phyloP scores from a whole-genome alignment of 192 early-diverging fungal species.

The Backusella tuberculispora region DNA sequence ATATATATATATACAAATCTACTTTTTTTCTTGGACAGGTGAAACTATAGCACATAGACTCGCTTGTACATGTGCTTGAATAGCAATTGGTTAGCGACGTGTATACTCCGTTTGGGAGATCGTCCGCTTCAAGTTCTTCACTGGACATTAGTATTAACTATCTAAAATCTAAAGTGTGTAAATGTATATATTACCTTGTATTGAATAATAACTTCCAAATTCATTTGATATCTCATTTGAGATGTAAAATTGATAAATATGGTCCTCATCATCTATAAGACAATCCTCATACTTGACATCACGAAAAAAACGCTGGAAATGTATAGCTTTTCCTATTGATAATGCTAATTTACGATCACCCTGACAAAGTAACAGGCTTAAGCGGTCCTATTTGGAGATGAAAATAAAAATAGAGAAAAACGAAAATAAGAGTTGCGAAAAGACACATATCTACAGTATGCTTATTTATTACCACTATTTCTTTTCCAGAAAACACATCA shows the following conservation, averaged over 20 bases:
- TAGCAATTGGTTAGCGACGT: conserved; percentile 91
- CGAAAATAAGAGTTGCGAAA: neutral
- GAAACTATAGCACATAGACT: conserved; percentile 86
- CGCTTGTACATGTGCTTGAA: conserved; percentile 86
- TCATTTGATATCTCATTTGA: neutral
- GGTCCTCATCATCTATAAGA: neutral
- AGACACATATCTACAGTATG: neutral
- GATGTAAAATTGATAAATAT: neutral
- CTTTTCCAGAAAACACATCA: conserved; percentile 83
- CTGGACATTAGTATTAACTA: neutral
- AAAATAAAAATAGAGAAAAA: neutral
- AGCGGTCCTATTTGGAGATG: conserved; percentile 42
- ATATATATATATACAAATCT: conserved; percentile 2
- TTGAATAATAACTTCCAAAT: neutral
- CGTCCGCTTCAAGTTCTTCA: neutral
- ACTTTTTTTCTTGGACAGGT: conserved; percentile 81
- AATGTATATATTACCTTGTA: neutral
- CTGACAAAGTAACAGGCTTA: conserved; percentile 74
- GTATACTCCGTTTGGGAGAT: conserved; percentile 83
- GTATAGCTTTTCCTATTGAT: conserved; percentile 84
- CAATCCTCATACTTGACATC: conserved; percentile 77
- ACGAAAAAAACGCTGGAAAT: conserved; percentile 87
- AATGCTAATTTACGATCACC: conserved; percentile 87
- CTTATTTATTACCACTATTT: conserved; percentile 74
- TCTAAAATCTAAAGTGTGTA: neutral